Evolutionary conservation across 148 eudicot species (phyloP).

Genomic region (Rhododendron mucronatum): DNA sequence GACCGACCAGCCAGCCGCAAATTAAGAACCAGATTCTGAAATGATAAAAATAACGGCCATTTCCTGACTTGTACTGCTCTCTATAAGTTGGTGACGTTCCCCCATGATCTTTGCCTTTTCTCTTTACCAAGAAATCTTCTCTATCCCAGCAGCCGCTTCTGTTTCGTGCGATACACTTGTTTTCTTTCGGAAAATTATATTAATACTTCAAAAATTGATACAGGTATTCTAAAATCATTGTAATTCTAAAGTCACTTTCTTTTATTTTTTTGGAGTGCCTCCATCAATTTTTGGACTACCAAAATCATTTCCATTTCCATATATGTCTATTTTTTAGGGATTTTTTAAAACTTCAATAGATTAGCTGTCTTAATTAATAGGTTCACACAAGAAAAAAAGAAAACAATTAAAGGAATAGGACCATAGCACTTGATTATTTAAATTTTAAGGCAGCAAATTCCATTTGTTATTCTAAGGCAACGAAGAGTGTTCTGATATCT

Average conservation of each 20-base stretch:
- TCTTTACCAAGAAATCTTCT: neutral
- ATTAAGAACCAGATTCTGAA: neutral
- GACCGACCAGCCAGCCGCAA: slow-evolving; percentile 11
- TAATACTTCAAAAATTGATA: no score
- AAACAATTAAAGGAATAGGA: neutral
- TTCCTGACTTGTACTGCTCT: neutral
- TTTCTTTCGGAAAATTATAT: no score
- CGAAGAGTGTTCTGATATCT: neutral
- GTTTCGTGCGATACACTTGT: neutral
- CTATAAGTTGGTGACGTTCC: slow-evolving; percentile 7
- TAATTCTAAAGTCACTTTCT: no score
- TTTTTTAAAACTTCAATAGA: neutral
- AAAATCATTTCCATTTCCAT: no score
- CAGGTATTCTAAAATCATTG: no score
- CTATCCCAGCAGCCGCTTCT: neutral
- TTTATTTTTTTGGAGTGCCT: neutral
- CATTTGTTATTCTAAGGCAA: neutral
- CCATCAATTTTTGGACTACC: no score
- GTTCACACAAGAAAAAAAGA: no score
- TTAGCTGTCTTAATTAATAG: neutral
- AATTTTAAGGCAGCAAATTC: neutral
- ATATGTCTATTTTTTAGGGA: no score
- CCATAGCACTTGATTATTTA: no score
- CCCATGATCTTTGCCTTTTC: neutral
- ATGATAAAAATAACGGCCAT: slow-evolving; percentile 1